Evolutionary conservation across 768 basidiomycete genomes (phyloP).

Genomic region (Boletellus ananas): DNA sequence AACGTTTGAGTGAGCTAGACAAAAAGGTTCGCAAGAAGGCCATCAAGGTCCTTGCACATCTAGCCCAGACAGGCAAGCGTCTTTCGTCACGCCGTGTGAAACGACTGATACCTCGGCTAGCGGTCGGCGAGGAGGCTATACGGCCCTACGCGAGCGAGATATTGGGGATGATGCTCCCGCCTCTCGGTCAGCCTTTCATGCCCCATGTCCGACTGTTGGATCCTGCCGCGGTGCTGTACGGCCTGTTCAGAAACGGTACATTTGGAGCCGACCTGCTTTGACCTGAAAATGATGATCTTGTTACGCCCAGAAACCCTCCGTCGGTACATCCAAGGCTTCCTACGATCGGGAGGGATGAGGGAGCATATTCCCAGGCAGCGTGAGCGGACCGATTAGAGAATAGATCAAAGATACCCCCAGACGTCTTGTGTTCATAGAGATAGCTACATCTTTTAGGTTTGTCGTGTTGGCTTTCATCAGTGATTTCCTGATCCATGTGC

Average conservation of each 20-base stretch:
- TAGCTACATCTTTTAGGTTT: no score
- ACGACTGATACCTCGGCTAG: background rate
- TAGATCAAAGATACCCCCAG: no score
- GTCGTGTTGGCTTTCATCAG: no score
- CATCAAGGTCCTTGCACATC: constrained; percentile 1
- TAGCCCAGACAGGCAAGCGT: constrained; percentile 4
- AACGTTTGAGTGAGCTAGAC: background rate
- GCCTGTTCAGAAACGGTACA: constrained; percentile 5
- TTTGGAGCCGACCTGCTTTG: background rate
- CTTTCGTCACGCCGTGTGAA: no score
- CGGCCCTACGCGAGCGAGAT: background rate
- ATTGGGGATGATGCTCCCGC: constrained; percentile 1
- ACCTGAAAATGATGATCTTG: background rate
- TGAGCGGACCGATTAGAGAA: no score
- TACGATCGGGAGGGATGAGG: no score
- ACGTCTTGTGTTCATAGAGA: no score
- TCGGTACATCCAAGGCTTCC: no score
- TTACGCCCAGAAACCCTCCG: constrained; percentile 4
- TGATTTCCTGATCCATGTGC: no score
- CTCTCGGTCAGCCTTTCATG: no score
- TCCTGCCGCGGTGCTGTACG: background rate
- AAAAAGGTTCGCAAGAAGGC: constrained; percentile 5
- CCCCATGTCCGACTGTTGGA: background rate
- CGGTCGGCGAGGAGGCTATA: constrained; percentile 1
- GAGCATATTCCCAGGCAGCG: no score